Conservation (phyloP, 225 moss, liverwort and hornwort genomes). For the Pseudisothecium myosuroides region DNA sequence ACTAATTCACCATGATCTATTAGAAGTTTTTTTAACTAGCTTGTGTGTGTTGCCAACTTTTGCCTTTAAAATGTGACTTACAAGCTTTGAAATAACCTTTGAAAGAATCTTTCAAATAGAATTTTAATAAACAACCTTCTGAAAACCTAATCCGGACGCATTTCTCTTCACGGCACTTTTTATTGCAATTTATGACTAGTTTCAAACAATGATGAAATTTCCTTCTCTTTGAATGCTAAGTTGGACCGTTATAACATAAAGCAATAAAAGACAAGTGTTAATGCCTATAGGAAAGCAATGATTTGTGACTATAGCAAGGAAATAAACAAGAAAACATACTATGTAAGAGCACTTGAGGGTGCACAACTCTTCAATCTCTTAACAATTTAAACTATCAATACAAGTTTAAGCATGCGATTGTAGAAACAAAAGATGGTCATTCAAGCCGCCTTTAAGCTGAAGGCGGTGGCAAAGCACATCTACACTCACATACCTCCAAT, state of each 20-base stretch:
- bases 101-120: background rate
- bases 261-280: background rate
- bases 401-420: background rate
- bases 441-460: no score
- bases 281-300: no score
- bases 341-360: no score
- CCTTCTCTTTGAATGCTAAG: background rate
- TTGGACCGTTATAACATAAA: fast-evolving
- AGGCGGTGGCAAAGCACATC: fast-evolving
- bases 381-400: background rate
- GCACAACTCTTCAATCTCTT: background rate
- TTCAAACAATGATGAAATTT: background rate
- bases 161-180: background rate
- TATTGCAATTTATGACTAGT: no score
- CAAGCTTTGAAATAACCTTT: background rate
- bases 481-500: background rate
- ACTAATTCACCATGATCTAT: no score
- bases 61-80: background rate
- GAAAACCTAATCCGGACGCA: fast-evolving
- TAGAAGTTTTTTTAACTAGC: background rate
- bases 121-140: background rate
- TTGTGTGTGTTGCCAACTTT: fast-evolving
- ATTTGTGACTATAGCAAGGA: background rate
- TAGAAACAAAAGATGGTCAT: no score
- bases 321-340: background rate